Base-by-base conservation (phyloP, 2,329 filamentous ascomycete genomes). In the Ophiostoma triangulosporum region DNA sequence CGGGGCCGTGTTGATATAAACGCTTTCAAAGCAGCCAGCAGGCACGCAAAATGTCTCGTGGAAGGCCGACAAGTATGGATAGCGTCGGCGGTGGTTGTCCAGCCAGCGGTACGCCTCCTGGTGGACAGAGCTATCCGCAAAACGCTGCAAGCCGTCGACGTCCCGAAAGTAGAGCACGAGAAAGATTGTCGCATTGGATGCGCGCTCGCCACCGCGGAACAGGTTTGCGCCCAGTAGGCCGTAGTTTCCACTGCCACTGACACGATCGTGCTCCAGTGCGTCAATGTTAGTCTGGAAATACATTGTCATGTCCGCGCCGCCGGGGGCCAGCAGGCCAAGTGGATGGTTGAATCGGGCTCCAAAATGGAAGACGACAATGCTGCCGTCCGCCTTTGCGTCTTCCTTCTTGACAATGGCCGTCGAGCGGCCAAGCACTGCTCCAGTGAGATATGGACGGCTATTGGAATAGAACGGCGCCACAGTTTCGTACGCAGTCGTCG, bases 261-360 rank as follows among this genome's bases (percentile, higher is more conserved):
- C 14, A 2, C 49, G 36, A 14, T 56, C 35, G 15, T 52, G 50
- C 3, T 53, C 32, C 3, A 60, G 53, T 2, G 68, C 58, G 5
- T 70, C 62, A 27, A 66, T 59, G 67, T 78, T 72, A 8, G 52
- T 56, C 0, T 43, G 12, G 59, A 77, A 75, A 57, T 64, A 64
- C 0, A 60, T 57, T 45, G 61, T 65, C 0, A 74, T 59, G 17
- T 72, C 64, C 24, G 63, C 63, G 53, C 65, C 68, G 48, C 71
- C 69, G 0, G 76, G 75, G 2, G 68, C 64, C 20, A 78, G 61
- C 8, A 70, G 43, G 3, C 77, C 75, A 0, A 78, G 65, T 0
- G 76, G 75, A 50, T 73, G 71, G 64, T 73, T 73, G 60, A 64
- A 64, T 54, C 72, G 70, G 12, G 68, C 62, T 48, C 71, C 71